Conservation (phyloP, 1,284 basidiomycete species). For the Trametes pubescens region DNA sequence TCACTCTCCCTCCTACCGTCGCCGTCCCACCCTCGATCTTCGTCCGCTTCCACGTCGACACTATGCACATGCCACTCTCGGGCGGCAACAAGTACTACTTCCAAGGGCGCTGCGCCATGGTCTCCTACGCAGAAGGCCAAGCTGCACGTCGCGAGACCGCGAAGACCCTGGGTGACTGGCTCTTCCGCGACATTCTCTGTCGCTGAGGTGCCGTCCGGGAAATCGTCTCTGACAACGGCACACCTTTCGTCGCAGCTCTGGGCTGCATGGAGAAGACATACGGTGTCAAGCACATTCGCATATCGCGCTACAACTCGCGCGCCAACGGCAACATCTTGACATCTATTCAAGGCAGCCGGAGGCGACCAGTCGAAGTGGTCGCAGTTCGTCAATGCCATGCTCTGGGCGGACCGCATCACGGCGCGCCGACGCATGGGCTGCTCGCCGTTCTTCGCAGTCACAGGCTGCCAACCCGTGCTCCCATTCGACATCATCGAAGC, state of each 20-base stretch:
- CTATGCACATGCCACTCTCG: conserved; percentile 42
- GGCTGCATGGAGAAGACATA: conserved; percentile 44
- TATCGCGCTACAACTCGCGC: conserved; percentile 54
- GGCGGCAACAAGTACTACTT: conserved; percentile 35
- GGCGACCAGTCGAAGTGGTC: conserved; percentile 46
- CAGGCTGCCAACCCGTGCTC: conserved; percentile 48
- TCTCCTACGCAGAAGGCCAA: conserved; percentile 34
- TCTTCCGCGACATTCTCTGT: conserved; percentile 41
- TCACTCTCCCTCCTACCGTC: conserved; percentile 44
- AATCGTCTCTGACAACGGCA: conserved; percentile 41
- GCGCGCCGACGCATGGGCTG: conserved; percentile 40
- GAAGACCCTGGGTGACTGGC: conserved; percentile 31
- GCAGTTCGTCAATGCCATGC: conserved; percentile 37
- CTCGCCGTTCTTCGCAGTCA: conserved; percentile 48
- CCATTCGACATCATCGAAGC: conserved; percentile 52
- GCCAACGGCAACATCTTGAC: conserved; percentile 48
- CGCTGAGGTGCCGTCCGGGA: conserved; percentile 35
- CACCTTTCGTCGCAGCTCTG: conserved; percentile 43
- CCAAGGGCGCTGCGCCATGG: conserved; percentile 36
- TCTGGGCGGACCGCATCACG: conserved; percentile 53
- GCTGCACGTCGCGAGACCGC: conserved; percentile 25
- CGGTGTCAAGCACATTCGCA: conserved; percentile 48
- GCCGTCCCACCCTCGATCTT: conserved; percentile 43
- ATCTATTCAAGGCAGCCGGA: conserved; percentile 48
- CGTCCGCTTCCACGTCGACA: conserved; percentile 45